Evolutionary conservation across 345 rosid genomes (phyloP), one percentile per base, ranked within the genome.

Genomic region (Pseudoturritis turrita): DNA sequence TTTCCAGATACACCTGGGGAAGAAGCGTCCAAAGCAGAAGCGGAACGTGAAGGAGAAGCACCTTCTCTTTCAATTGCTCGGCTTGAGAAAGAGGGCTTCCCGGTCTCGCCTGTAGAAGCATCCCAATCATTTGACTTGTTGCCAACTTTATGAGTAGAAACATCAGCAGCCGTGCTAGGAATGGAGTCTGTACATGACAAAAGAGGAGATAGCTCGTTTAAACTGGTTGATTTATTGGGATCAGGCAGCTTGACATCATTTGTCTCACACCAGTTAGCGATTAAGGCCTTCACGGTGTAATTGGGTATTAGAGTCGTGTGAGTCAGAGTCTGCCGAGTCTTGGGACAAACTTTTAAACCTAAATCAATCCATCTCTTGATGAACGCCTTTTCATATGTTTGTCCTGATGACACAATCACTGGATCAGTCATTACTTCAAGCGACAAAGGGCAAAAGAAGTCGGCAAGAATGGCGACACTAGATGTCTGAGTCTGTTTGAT

Each of bases 341-440:
- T 96, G 49, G 99, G 98, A 76, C 99, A 96, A 10, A 96, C 95
- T 23, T 87, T 86, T 35, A 96, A 89, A 18, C 98, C 98, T 70
- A 88, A 88, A 54, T 88, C 96, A 77, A 92, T 88, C 98, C 99
- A 92, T 63, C 81, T 84, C 83, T 87, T 90, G 68, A 96, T 92
- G 77, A 87, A 92, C 5, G 86, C 95, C 63, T 85, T 81, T 74
- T 96, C 99, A 47, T 92, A 96, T 28, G 99, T 96, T 81, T 96
- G 95, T 61, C 99, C 98, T 36, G 97, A 87, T 63, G 94, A 86
- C 37, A 90, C 95, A 73, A 96, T 92, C 57, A 96, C 98, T 26
- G 98, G 99, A 84, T 92, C 97, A 19, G 90, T 86, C 99, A 96
- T 96, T 80, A 96, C 84, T 79, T 90, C 97, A 41, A 92, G 95